Conservation (phyloP, 2,329 filamentous ascomycete species). For the Xylariales sp. region DNA sequence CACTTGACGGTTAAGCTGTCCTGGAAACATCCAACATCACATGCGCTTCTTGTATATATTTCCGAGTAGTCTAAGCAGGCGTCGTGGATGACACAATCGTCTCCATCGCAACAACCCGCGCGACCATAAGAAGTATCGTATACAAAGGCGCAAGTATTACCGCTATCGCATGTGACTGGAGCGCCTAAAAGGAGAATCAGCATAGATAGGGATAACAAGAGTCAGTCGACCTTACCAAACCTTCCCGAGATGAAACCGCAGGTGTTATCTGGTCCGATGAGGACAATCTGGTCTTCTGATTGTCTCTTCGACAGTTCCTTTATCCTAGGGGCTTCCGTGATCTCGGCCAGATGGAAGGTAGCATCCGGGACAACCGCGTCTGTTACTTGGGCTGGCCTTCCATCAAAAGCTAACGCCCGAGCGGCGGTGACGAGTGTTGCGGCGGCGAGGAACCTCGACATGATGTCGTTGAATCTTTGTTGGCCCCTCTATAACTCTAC, state of each 20-base stretch:
- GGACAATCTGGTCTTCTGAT: constrained; percentile 50
- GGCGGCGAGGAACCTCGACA: constrained; percentile 45
- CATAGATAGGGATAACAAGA: not conserved
- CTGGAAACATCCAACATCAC: constrained; percentile 55
- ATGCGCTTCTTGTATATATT: constrained; percentile 52
- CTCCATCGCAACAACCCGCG: constrained; percentile 57
- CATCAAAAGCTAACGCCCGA: constrained; percentile 52
- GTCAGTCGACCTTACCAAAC: constrained; percentile 46
- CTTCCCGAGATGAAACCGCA: constrained; percentile 62
- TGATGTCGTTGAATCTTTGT: constrained; percentile 30
- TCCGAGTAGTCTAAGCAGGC: constrained; percentile 55
- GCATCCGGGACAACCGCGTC: constrained; percentile 48
- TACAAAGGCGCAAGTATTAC: constrained; percentile 56
- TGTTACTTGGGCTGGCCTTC: constrained; percentile 52
- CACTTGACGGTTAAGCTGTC: constrained; percentile 60
- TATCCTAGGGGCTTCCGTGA: constrained; percentile 55
- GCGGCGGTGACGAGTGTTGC: constrained; percentile 51
- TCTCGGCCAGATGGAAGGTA: constrained; percentile 54
- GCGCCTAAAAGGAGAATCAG: constrained; percentile 47
- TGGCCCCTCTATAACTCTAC: constrained; percentile 26
- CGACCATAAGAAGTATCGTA: constrained; percentile 51
- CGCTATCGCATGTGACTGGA: constrained; percentile 54
- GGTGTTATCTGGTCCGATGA: constrained; percentile 62
- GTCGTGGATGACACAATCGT: constrained; percentile 52
- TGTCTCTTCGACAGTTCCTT: constrained; percentile 51